Evolutionary conservation across 352 stramenopile genomes (phyloP).

Genomic region (Globisporangium recalcitrans): DNA sequence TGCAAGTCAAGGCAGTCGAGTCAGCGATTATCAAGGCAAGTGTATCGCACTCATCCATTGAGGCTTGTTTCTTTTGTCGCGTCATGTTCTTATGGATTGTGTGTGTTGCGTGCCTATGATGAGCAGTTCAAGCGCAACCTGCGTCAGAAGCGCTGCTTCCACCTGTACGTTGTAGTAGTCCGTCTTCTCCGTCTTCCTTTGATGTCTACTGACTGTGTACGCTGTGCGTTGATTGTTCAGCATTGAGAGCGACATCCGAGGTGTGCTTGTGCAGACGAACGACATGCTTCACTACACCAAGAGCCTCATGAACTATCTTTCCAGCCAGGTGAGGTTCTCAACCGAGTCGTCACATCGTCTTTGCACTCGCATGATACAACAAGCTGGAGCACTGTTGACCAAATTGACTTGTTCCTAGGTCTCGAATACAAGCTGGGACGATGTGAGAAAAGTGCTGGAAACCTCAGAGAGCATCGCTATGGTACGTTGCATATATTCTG

Average conservation of each 20-base stretch:
- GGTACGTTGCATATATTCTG: constrained; percentile 11
- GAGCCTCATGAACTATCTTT: constrained; percentile 60
- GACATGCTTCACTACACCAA: constrained; percentile 80
- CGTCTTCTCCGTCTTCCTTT: background rate
- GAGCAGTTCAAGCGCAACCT: constrained; percentile 54
- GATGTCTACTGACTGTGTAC: background rate
- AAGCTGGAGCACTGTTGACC: background rate
- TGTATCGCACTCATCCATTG: background rate
- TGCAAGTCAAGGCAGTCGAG: constrained; percentile 68
- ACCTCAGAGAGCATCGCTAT: constrained; percentile 20
- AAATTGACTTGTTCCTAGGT: constrained; percentile 17
- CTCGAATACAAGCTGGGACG: constrained; percentile 20
- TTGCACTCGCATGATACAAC: background rate
- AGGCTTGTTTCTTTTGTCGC: background rate
- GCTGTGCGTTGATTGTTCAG: constrained; percentile 18
- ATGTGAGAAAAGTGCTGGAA: constrained; percentile 18
- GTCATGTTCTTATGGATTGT: background rate
- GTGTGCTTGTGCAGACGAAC: constrained; percentile 41
- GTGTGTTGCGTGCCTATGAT: background rate
- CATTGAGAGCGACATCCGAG: constrained; percentile 37
- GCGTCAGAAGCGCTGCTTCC: constrained; percentile 44
- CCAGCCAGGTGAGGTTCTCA: constrained; percentile 41
- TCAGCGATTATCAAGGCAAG: constrained; percentile 47
- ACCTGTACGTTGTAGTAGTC: constrained; percentile 26
- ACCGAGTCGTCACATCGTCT: background rate